Evolutionary conservation across 148 eudicot genomes (phyloP).

Genomic region (Selenicereus undatus): DNA sequence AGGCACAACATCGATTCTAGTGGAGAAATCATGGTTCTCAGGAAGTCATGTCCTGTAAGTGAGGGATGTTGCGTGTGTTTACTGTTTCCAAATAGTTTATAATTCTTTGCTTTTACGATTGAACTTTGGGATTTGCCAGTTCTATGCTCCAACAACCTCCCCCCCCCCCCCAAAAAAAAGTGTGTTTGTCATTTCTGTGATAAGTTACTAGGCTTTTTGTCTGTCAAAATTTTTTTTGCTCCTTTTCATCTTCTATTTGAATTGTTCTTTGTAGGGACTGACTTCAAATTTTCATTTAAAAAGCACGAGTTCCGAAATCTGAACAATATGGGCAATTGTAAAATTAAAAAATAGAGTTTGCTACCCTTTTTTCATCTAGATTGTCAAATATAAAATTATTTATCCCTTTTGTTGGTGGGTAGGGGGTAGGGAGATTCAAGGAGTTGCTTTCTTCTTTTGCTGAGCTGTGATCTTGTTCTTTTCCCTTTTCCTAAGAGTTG

Average conservation of each 20-base stretch:
- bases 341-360: neutral
- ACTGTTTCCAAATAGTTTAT: neutral
- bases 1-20: slow-evolving; percentile 49
- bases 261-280: neutral
- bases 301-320: neutral
- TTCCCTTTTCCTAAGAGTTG: slow-evolving; percentile 13
- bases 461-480: neutral
- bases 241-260: neutral
- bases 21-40: slow-evolving; percentile 56
- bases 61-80: slow-evolving; percentile 5
- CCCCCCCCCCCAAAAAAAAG: neutral
- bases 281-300: neutral
- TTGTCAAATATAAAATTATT: neutral
- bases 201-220: too few species aligned
- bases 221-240: neutral
- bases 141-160: neutral
- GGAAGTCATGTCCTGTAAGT: slow-evolving; percentile 58
- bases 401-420: neutral
- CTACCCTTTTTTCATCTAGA: neutral
- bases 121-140: too few species aligned
- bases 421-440: neutral
- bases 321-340: neutral
- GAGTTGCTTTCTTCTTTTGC: neutral
- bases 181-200: neutral
- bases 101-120: neutral